These are phyloP conservation scores for Xylaria digitata DNA, from an alignment of 2,329 filamentous ascomycete genomes.

Conservation along the genomic window DNA sequence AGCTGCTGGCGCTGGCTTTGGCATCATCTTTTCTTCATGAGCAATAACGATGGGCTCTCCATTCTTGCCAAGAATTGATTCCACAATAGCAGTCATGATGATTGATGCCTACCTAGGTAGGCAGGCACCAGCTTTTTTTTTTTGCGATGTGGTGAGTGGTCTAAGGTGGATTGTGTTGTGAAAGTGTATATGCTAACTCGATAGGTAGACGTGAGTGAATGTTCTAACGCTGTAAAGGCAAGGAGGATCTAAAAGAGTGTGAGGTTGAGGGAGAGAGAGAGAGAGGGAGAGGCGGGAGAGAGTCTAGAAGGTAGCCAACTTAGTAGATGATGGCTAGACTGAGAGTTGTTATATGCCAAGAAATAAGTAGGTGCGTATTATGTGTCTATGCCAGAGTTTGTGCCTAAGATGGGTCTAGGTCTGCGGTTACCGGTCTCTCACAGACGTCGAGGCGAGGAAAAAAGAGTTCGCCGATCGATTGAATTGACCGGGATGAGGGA, in stretches of 20 bases:
- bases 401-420: slow-evolving; percentile 39
- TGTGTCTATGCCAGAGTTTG: slow-evolving; percentile 31
- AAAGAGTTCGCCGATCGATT: slow-evolving; percentile 22
- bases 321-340: not conserved
- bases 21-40: slow-evolving; percentile 21
- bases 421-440: slow-evolving; percentile 3
- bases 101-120: slow-evolving; percentile 28
- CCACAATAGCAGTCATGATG: slow-evolving; percentile 31
- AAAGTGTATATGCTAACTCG: not conserved
- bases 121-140: slow-evolving; percentile 24
- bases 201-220: slow-evolving; percentile 1
- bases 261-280: not conserved
- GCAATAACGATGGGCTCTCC: slow-evolving; percentile 12
- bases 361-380: slow-evolving; percentile 12
- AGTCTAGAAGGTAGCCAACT: not conserved
- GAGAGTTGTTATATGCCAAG: slow-evolving; percentile 20
- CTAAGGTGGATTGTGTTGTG: slow-evolving; percentile 2
- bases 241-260: not conserved
- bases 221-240: not conserved
- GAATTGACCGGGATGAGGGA: slow-evolving; percentile 20
- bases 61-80: slow-evolving; percentile 10
- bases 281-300: not conserved
- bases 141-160: not conserved
- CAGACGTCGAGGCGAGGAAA: not conserved
- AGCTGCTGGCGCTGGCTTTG: not conserved